Percentiles rank a stretch among this genome's conserved stretches.
These are phyloP conservation scores for Rhizopus arrhizus DNA, from an alignment of 371 early-diverging fungal genomes.

Conservation along the genomic window DNA sequence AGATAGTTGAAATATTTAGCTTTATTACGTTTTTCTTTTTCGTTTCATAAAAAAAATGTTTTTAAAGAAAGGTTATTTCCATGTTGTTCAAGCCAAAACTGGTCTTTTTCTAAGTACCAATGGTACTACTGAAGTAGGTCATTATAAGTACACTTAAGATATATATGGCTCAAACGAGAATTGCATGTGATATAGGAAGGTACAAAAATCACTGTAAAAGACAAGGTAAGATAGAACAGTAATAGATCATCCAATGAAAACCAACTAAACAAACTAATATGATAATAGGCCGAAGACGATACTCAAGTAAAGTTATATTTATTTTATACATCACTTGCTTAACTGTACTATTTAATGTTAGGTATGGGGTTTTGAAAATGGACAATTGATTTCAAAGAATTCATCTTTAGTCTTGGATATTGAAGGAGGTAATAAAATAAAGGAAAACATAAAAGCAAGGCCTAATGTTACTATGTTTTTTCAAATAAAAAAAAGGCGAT, in stretches of 20 bases:
- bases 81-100: slow-evolving; percentile 9
- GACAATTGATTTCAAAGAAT: slow-evolving; percentile 37
- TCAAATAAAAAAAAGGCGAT: slow-evolving; percentile 26
- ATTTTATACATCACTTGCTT: neutral
- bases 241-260: neutral
- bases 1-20: neutral
- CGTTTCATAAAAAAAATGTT: slow-evolving; percentile 10
- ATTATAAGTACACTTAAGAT: no score
- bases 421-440: slow-evolving; percentile 34
- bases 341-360: neutral
- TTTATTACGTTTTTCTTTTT: slow-evolving; percentile 3
- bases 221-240: slow-evolving; percentile 9
- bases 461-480: neutral
- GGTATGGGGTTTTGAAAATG: slow-evolving; percentile 40
- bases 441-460: neutral
- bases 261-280: neutral
- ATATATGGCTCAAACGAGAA: no score
- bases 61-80: slow-evolving; percentile 16
- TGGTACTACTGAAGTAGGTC: slow-evolving; percentile 7
- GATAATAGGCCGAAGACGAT: slow-evolving; percentile 6
- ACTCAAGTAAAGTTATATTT: slow-evolving; percentile 2
- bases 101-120: slow-evolving; percentile 10
- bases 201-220: slow-evolving; percentile 7
- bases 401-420: slow-evolving; percentile 42
- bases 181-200: slow-evolving; percentile 13